Conservation (phyloP, 768 basidiomycete genomes). For the Hortiboletus flavorubellus region DNA sequence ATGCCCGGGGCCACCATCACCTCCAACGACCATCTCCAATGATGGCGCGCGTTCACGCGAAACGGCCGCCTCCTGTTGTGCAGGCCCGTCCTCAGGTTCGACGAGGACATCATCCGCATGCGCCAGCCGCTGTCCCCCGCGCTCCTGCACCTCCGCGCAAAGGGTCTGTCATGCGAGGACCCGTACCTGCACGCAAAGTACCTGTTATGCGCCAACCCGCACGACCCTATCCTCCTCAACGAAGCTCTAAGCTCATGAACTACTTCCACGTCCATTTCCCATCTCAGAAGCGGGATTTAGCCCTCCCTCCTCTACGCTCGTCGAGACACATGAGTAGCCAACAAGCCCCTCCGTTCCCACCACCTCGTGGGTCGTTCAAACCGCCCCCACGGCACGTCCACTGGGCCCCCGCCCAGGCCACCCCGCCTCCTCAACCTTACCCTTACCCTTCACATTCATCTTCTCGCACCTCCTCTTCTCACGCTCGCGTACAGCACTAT, state of each 20-base stretch:
- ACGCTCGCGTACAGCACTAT: background rate
- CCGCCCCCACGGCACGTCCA: conserved; percentile 24
- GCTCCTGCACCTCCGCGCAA: conserved; percentile 12
- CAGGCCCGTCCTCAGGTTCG: conserved; percentile 18
- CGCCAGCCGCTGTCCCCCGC: conserved; percentile 11
- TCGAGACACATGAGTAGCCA: conserved; percentile 6
- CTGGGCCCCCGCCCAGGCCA: conserved; percentile 30
- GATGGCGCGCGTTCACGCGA: conserved; percentile 17
- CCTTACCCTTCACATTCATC: conserved; percentile 24
- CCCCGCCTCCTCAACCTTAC: conserved; percentile 23
- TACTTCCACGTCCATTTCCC: conserved; percentile 27
- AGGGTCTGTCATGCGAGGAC: conserved; percentile 10
- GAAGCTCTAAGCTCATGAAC: conserved; percentile 15
- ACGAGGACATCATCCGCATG: conserved; percentile 16
- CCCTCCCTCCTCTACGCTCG: conserved; percentile 5
- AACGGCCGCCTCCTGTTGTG: conserved; percentile 15
- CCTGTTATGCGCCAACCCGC: conserved; percentile 7
- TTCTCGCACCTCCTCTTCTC: conserved; percentile 14
- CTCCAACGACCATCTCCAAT: conserved; percentile 14
- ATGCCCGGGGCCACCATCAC: conserved; percentile 14
- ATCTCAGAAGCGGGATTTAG: conserved; percentile 18
- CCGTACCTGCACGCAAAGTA: conserved; percentile 14
- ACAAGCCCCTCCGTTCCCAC: conserved; percentile 18
- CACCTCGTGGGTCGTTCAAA: conserved; percentile 18
- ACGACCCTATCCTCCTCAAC: conserved; percentile 13